Evolutionary conservation across 129 eudicot genomes (phyloP), one percentile per base, ranked within the genome.

Genomic region (Cynara cardunculus): DNA sequence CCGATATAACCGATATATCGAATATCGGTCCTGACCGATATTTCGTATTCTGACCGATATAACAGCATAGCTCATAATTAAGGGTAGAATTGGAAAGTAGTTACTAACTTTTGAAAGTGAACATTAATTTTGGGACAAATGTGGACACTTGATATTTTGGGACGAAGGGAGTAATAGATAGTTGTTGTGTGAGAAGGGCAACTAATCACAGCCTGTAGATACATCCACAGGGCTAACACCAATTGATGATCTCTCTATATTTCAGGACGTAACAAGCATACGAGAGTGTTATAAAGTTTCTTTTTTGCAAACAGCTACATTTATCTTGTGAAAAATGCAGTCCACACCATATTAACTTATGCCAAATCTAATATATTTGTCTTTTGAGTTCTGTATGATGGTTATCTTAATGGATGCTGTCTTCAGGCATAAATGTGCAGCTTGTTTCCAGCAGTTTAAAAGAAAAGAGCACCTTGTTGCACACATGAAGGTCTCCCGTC

Each of bases 401-500:
- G 34, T 72, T 84, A 49, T 66, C 21, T 25, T 73, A 26, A 28
- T 69, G 16, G 65, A n/a, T 69, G 53, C 28, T 73, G 32, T 74
- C 37, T 82, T 26, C 86, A 91, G 93, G 91, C 91, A 91, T 65
- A 89, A 78, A 75, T 89, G 97, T 75, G 80, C 88, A 24, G 92
- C 90, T 9, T 91, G 93, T 76, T 91, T 85, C 68, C 90, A 86
- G 80, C 93, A 86, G 76, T 89, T 86, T 30, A 91, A 89, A 77
- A 86, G 80, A 80, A 91, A 86, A 81, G 97, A 91, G 82, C 93
- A 91, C 79, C 86, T 91, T 25, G 71, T 91, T 73, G 91, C 81
- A 13, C 97, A 91, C 83, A 89, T 91, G 97, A 89, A 84, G 77
- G 64, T 62, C 35, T 89, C 97, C 4, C 76, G 68, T 67, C 93